Base-by-base conservation (phyloP, 1,284 basidiomycete species). In the Stereum hirsutum region DNA sequence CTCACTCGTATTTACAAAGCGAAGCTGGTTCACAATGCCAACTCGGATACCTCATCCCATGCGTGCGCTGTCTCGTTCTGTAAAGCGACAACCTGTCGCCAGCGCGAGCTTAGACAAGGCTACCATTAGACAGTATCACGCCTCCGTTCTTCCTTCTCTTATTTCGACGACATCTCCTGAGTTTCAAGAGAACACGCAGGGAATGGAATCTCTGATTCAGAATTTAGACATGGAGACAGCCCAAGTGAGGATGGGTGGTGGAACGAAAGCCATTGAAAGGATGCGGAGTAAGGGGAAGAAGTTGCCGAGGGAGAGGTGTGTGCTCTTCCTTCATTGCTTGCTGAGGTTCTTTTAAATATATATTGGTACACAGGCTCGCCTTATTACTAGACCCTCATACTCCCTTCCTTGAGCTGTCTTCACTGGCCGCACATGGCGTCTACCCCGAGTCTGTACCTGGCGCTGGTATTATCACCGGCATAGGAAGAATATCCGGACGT, bases 381-480 rank as follows among this genome's bases (percentile, higher is more conserved):
- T 61, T 74, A 5, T 65, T 97, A 12, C 65, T 97, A 25, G 93
- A 97, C 60, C 82, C 87, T 6, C 78, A 85, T 55, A 86, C 89
- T 8, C 91, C 94, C 0, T 97, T 96, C 60, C 66, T 97, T 21
- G 93, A 97, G 59, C 71, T 97, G 4, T 92, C 89, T 2, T 68
- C 81, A 23, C 66, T 95, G 5, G 93, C 93, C 17, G 93, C 87
- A 10, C 81, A 94, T 56, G 88, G 85, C 14, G 86, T 96, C 17
- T 97, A 97, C 57, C 70, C 78, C 5, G 81, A 93, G 52, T 66
- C 71, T 34, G 78, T 97, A 28, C 92, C 93, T 10, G 89, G 85
- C 0, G 94, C 89, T 1, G 93, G 93, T 14, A 76, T 97, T 46
- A 88, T 97, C 51, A 92, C 92, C 5, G 93, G 93, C 24, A 87